Conservation (phyloP, 2,329 filamentous ascomycete genomes). For the Xylaria sp. region DNA sequence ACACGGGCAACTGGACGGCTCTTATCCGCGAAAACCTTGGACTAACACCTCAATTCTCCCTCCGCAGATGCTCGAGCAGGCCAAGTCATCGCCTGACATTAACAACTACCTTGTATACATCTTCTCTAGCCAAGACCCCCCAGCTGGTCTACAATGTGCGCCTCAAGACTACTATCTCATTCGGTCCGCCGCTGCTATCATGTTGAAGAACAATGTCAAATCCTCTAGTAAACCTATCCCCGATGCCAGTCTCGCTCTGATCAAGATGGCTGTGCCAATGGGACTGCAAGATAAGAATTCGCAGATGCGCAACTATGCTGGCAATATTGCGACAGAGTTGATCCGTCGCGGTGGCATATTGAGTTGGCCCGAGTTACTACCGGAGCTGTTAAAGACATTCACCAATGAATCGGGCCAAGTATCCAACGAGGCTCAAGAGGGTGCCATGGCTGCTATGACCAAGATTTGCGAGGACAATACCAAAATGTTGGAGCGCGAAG, state of each 20-base stretch:
- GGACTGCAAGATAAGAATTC: constrained; percentile 80
- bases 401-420: constrained; percentile 73
- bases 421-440: constrained; percentile 79
- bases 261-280: constrained; percentile 78
- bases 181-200: constrained; percentile 85
- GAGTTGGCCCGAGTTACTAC: constrained; percentile 88
- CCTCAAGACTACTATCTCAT: constrained; percentile 73
- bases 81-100: constrained; percentile 87
- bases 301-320: constrained; percentile 87
- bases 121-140: constrained; percentile 72
- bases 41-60: constrained; percentile 31
- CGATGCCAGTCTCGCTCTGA: constrained; percentile 72
- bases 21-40: neutral
- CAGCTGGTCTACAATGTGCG: constrained; percentile 64
- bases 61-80: constrained; percentile 86
- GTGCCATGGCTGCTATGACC: constrained; percentile 87
- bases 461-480: constrained; percentile 98
- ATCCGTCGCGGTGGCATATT: constrained; percentile 83
- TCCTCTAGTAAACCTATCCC: constrained; percentile 77
- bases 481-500: constrained; percentile 82
- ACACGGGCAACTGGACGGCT: constrained; percentile 22
- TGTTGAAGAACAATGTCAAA: constrained; percentile 94
- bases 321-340: constrained; percentile 92
- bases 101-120: constrained; percentile 97
- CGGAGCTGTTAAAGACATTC: constrained; percentile 80